Evolutionary conservation across 208 protist species (phyloP).

Genomic region (Kentomonas sorsogonicus): DNA sequence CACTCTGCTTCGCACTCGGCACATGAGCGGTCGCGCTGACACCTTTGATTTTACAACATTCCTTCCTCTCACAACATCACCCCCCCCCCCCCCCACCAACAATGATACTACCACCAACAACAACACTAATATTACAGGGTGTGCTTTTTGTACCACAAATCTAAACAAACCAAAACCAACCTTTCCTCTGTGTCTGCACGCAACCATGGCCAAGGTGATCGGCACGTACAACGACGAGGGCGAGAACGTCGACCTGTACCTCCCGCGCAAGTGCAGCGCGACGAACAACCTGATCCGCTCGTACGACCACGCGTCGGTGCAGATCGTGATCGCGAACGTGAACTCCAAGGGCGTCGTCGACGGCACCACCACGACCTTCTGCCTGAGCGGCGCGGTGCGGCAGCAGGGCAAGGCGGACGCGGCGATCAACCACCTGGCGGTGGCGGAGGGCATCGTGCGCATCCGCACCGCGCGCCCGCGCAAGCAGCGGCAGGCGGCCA

Average conservation of each 20-base stretch:
- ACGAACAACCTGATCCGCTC: conserved; percentile 93
- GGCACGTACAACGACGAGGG: conserved; percentile 90
- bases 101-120: background rate
- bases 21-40: too few relatives aligned
- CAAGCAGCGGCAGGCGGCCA: conserved; percentile 68
- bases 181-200: background rate
- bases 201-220: conserved; percentile 75
- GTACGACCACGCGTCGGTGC: conserved; percentile 94
- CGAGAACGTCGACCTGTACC: conserved; percentile 93
- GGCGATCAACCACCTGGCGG: conserved; percentile 93
- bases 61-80: background rate
- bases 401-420: conserved; percentile 91
- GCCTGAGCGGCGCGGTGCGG: conserved; percentile 94
- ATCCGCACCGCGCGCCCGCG: conserved; percentile 83
- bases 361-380: conserved; percentile 90
- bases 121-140: background rate
- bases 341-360: conserved; percentile 86
- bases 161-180: background rate
- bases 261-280: conserved; percentile 96
- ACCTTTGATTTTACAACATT: too few relatives aligned
- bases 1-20: too few relatives aligned
- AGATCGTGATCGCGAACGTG: conserved; percentile 95
- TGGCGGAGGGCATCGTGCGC: conserved; percentile 74
- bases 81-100: background rate
- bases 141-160: too few relatives aligned